A percentile compares a stretch with the other conserved stretches of the same genome.
These are phyloP conservation scores for Claviceps purpurea DNA, from an alignment of 2,329 filamentous ascomycete genomes.

Conservation along the genomic window DNA sequence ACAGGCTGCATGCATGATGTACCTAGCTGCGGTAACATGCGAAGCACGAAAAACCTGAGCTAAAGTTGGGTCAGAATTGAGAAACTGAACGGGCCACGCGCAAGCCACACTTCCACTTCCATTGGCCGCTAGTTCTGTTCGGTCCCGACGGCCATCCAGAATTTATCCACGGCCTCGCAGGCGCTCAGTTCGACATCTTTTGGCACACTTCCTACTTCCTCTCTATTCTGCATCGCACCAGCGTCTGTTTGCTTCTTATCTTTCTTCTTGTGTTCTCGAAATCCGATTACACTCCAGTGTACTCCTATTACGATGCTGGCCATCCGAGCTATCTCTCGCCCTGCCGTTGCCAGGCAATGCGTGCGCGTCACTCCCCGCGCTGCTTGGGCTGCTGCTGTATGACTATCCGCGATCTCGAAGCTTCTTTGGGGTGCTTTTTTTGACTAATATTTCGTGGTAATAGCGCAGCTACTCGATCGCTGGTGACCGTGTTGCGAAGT, in stretches of 20 bases:
- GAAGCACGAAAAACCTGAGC: neutral
- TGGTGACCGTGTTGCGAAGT: constrained; percentile 72
- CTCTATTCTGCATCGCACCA: constrained; percentile 7
- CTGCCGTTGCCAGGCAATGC: constrained; percentile 59
- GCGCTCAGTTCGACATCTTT: neutral
- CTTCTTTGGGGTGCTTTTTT: neutral
- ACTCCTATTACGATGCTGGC: constrained; percentile 56
- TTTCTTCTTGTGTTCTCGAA: constrained; percentile 11
- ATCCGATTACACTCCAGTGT: constrained; percentile 7
- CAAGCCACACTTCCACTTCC: constrained; percentile 3
- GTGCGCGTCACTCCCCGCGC: constrained; percentile 54
- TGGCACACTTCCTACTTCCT: constrained; percentile 5
- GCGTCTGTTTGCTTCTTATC: constrained; percentile 13
- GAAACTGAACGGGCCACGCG: neutral
- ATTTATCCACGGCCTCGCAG: constrained; percentile 11
- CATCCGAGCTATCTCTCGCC: constrained; percentile 62
- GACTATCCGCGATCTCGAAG: constrained; percentile 10
- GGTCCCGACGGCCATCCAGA: constrained; percentile 9
- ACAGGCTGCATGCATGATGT: too few relatives aligned
- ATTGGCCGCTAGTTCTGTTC: neutral
- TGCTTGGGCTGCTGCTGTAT: constrained; percentile 24
- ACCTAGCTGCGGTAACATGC: neutral
- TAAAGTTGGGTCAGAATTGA: neutral
- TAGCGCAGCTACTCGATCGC: constrained; percentile 51
- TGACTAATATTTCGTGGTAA: constrained; percentile 23